These are phyloP conservation scores for button mushroom (Agaricus bisporus) DNA, from an alignment of 768 basidiomycete genomes.

Conservation along the genomic window DNA sequence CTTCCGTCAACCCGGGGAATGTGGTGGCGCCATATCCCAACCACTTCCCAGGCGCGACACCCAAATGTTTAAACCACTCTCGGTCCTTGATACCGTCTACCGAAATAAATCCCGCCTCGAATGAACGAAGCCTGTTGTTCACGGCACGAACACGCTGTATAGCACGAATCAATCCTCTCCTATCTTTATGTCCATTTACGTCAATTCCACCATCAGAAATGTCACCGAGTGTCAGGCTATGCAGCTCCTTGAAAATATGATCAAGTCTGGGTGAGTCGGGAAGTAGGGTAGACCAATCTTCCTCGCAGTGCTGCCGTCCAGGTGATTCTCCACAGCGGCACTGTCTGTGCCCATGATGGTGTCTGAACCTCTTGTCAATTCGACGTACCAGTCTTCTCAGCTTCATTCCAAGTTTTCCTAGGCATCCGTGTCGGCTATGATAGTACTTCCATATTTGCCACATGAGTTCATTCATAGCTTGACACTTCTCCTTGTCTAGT, in stretches of 20 bases:
- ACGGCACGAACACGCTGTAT: constrained; percentile 45
- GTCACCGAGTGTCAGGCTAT: background rate
- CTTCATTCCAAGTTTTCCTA: too few relatives aligned
- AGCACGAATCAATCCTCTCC: constrained; percentile 36
- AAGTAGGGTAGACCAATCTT: background rate
- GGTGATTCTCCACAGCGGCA: background rate
- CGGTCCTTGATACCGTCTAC: constrained; percentile 65
- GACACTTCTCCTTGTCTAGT: constrained; percentile 51
- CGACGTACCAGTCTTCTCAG: background rate
- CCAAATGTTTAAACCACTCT: constrained; percentile 78
- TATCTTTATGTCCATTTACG: background rate
- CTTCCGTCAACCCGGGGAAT: constrained; percentile 74
- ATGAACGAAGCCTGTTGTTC: constrained; percentile 54
- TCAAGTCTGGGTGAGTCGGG: background rate
- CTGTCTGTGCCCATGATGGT: background rate
- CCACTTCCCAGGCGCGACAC: constrained; percentile 76
- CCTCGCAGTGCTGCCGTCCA: background rate
- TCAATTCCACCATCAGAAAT: background rate
- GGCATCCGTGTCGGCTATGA: background rate
- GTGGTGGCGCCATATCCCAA: constrained; percentile 84
- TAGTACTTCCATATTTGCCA: too few relatives aligned
- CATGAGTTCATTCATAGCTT: constrained; percentile 43
- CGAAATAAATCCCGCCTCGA: constrained; percentile 72
- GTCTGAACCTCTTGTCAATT: background rate
- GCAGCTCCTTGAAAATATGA: background rate